Evolutionary conservation across 768 basidiomycete species (phyloP).

Genomic region (Tylopilus cervinicoccineus): DNA sequence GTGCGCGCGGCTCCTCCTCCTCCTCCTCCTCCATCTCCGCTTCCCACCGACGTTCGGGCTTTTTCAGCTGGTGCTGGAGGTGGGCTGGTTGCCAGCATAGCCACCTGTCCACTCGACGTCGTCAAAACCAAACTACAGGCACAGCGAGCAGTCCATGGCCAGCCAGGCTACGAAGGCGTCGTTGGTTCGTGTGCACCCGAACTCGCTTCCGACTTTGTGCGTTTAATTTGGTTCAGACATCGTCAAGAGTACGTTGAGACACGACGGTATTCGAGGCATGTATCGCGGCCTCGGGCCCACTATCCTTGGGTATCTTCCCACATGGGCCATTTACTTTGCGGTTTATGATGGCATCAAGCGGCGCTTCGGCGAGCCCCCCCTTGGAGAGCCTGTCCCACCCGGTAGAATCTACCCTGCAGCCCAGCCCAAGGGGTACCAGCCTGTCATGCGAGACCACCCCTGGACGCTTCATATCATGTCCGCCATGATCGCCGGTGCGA

Average conservation of each 20-base stretch:
- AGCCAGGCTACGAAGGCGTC: constrained; percentile 74
- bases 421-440: constrained; percentile 83
- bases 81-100: constrained; percentile 86
- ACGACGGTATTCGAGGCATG: constrained; percentile 81
- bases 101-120: constrained; percentile 96
- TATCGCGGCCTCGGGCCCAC: constrained; percentile 98
- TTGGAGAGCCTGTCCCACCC: constrained; percentile 32
- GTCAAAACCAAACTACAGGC: constrained; percentile 98
- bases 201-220: constrained; percentile 9
- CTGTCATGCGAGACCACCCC: constrained; percentile 72
- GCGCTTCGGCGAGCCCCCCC: constrained; percentile 64
- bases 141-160: constrained; percentile 68
- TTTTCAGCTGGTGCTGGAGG: constrained; percentile 86
- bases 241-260: constrained; percentile 49
- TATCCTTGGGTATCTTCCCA: constrained; percentile 93
- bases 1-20: constrained; percentile 37
- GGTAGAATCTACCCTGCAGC: constrained; percentile 75
- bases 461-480: constrained; percentile 90
- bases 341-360: constrained; percentile 96
- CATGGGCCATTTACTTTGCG: constrained; percentile 98
- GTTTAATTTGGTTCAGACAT: constrained; percentile 40
- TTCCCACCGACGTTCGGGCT: not conserved
- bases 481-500: constrained; percentile 93
- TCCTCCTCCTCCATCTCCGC: not conserved
- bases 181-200: constrained; percentile 45